phyloP scores from a whole-genome alignment of 148 eudicot genomes.

The Bassia scoparia region DNA sequence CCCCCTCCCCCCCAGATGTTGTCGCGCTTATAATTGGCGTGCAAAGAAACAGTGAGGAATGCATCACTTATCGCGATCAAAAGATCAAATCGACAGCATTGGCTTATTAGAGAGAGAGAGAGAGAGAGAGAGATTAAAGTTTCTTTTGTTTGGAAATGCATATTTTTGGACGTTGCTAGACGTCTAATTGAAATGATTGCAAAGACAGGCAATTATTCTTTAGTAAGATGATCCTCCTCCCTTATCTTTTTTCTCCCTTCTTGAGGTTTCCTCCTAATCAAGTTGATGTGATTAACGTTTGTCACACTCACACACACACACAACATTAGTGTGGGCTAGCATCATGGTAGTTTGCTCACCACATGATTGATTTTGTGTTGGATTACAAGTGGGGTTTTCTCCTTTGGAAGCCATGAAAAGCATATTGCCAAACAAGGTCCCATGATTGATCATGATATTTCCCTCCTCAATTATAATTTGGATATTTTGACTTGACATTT shows the following conservation, averaged over 20 bases:
- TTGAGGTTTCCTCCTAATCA: not conserved
- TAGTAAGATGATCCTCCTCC: not conserved
- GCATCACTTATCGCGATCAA: not conserved
- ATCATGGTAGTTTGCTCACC: not conserved
- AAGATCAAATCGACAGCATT: not conserved
- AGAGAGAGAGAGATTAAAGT: too few species aligned
- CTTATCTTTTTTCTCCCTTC: not conserved
- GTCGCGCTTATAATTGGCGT: not conserved
- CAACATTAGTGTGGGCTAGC: not conserved
- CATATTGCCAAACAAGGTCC: constrained; percentile 4
- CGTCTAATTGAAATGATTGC: constrained; percentile 19
- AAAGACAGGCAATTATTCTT: constrained; percentile 19
- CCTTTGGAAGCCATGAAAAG: constrained; percentile 10
- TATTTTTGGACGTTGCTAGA: not conserved
- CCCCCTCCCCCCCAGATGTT: too few species aligned
- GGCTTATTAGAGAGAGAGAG: too few species aligned
- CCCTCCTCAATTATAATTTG: constrained; percentile 10
- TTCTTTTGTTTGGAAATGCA: not conserved
- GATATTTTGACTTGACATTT: constrained; percentile 10
- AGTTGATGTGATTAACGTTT: constrained; percentile 18
- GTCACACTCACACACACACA: constrained; percentile 23
- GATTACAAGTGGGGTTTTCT: constrained; percentile 10
- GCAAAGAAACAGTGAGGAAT: not conserved
- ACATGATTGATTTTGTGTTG: constrained; percentile 20
- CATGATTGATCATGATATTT: constrained; percentile 10